These are phyloP conservation scores for Melampsora larici-populina DNA, from an alignment of 1,284 basidiomycete genomes.

Conservation along the genomic window DNA sequence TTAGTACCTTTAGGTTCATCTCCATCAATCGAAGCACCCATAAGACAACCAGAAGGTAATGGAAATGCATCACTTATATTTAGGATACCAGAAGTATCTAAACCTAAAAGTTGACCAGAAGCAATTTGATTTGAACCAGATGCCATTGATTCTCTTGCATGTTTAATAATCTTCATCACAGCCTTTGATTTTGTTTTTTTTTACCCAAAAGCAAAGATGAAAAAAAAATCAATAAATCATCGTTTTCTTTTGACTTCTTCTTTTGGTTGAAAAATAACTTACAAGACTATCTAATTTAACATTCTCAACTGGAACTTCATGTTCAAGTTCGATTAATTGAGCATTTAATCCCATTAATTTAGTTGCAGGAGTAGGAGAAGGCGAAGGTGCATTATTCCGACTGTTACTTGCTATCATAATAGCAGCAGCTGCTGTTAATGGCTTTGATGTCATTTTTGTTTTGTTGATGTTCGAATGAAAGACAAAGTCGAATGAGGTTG, in stretches of 20 bases:
- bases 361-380: slow-evolving; percentile 59
- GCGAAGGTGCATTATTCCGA: slow-evolving; percentile 26
- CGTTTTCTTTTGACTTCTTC: too few relatives aligned
- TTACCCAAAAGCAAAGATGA: not conserved
- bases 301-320: too few relatives aligned
- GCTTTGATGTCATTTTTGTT: slow-evolving; percentile 17
- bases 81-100: slow-evolving; percentile 84
- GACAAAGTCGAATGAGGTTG: not conserved
- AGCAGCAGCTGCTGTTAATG: slow-evolving; percentile 63
- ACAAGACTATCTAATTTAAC: slow-evolving; percentile 83
- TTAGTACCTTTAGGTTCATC: slow-evolving; percentile 66
- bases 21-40: slow-evolving; percentile 65
- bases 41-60: slow-evolving; percentile 60
- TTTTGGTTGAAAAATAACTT: slow-evolving; percentile 56
- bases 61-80: slow-evolving; percentile 92
- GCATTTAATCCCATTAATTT: slow-evolving; percentile 76
- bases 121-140: slow-evolving; percentile 63
- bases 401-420: slow-evolving; percentile 42
- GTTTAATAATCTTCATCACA: slow-evolving; percentile 86
- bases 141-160: slow-evolving; percentile 61
- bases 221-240: slow-evolving; percentile 2
- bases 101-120: slow-evolving; percentile 79
- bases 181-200: slow-evolving; percentile 61
- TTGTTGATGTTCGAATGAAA: not conserved
- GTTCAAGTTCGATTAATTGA: slow-evolving; percentile 83